Conservation (phyloP, 345 rosid genomes). For the Cardamine chenopodiifolia region DNA sequence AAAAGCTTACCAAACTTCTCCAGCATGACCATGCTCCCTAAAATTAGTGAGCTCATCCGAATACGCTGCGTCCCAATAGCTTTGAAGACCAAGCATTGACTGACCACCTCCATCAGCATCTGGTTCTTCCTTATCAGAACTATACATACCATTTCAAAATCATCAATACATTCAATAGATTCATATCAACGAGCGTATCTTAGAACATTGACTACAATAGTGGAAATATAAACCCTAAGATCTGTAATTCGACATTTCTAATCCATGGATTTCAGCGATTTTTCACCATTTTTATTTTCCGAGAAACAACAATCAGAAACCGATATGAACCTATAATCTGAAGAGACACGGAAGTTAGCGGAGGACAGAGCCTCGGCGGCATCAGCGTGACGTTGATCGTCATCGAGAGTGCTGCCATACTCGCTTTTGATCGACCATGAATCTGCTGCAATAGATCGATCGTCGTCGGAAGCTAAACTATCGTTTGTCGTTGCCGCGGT, state of each 20-base stretch:
- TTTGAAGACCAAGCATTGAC: slow-evolving; percentile 89
- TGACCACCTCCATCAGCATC: slow-evolving; percentile 75
- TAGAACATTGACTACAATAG: not conserved
- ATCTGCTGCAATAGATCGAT: slow-evolving; percentile 94
- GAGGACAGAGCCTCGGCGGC: slow-evolving; percentile 89
- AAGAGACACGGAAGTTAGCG: slow-evolving; percentile 69
- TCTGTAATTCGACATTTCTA: not conserved
- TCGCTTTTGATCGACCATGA: slow-evolving; percentile 99
- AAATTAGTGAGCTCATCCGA: slow-evolving; percentile 87
- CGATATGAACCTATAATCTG: slow-evolving; percentile 65
- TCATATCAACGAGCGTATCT: not conserved
- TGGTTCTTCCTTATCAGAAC: slow-evolving; percentile 93
- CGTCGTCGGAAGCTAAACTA: slow-evolving; percentile 94
- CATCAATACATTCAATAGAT: slow-evolving; percentile 18
- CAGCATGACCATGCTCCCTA: slow-evolving; percentile 87
- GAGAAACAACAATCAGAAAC: not conserved
- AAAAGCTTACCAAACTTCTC: slow-evolving; percentile 80
- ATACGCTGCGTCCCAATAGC: slow-evolving; percentile 95
- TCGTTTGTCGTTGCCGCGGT: slow-evolving; percentile 43
- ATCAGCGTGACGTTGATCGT: slow-evolving; percentile 97
- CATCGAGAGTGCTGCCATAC: slow-evolving; percentile 96
- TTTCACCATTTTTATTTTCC: not conserved
- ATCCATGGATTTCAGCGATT: not conserved
- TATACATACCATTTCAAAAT: slow-evolving; percentile 38
- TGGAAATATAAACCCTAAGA: slow-evolving; percentile 27